Percentiles rank a stretch among this genome's conserved stretches.
phyloP scores from a whole-genome alignment of 2,329 filamentous ascomycete genomes.

The Eutypella sp. region DNA sequence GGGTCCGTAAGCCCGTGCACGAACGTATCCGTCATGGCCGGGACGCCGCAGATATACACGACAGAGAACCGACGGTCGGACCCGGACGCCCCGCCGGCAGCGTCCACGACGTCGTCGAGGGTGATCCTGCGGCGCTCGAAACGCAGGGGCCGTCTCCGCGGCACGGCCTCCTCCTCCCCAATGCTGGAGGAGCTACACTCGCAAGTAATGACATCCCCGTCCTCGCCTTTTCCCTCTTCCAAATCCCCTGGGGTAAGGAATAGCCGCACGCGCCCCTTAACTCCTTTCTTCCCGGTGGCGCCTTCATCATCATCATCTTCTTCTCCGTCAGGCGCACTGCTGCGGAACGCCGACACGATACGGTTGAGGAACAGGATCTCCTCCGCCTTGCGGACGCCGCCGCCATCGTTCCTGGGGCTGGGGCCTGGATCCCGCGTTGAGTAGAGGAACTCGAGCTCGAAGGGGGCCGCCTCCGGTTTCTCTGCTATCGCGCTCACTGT shows the following conservation, averaged over 20 bases:
- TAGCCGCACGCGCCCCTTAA: constrained; percentile 39
- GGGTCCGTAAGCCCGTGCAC: constrained; percentile 40
- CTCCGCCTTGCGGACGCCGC: constrained; percentile 19
- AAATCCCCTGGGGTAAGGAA: too few species aligned
- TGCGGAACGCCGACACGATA: constrained; percentile 36
- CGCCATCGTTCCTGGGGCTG: constrained; percentile 4
- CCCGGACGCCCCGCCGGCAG: constrained; percentile 28
- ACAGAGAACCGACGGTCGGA: constrained; percentile 37
- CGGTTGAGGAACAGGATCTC: constrained; percentile 48
- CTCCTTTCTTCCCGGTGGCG: too few species aligned
- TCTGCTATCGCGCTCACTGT: constrained; percentile 50
- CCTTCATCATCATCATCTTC: not conserved
- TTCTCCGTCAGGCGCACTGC: not conserved
- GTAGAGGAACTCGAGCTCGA: constrained; percentile 59
- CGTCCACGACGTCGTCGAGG: constrained; percentile 35
- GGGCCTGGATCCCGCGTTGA: constrained; percentile 36
- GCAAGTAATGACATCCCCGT: constrained; percentile 1
- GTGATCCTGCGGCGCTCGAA: constrained; percentile 37
- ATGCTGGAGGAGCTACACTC: not conserved
- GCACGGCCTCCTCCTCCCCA: constrained; percentile 7
- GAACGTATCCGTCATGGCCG: constrained; percentile 63
- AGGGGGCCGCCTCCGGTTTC: constrained; percentile 18
- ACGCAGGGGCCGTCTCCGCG: constrained; percentile 20
- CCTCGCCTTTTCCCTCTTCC: constrained; percentile 3
- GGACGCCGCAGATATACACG: constrained; percentile 65